A percentile compares a stretch with the other conserved stretches of the same genome.
Evolutionary conservation across 1,139 yeast genomes (phyloP).

Genomic region (Saccharomycopsis hybrid): DNA sequence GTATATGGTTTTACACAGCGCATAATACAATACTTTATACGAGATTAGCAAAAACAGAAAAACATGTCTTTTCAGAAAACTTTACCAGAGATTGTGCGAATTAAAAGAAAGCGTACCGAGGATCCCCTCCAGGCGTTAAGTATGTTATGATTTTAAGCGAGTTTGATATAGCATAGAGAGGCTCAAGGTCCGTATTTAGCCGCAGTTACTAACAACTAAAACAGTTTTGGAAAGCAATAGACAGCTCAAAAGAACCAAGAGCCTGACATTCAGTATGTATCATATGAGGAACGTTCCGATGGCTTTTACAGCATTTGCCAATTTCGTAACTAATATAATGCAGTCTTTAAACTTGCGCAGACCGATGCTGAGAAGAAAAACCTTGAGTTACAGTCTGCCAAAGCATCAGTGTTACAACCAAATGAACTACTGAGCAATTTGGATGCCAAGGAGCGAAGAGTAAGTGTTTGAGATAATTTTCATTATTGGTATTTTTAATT

Average conservation of each 20-base stretch:
- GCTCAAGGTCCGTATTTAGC: no score
- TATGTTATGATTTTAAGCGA: slow-evolving; percentile 23
- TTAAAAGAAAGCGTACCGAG: slow-evolving; percentile 78
- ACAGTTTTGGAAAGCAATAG: slow-evolving; percentile 34
- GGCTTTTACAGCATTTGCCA: slow-evolving; percentile 22
- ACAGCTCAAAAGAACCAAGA: slow-evolving; percentile 39
- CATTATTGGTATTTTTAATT: no score
- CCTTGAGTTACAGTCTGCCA: background rate
- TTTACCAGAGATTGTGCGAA: slow-evolving; percentile 58
- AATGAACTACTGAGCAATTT: slow-evolving; percentile 12
- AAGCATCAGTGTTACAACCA: slow-evolving; percentile 19
- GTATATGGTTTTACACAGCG: no score
- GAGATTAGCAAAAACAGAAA: background rate
- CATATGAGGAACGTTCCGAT: no score
- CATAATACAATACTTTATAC: no score
- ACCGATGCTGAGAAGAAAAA: slow-evolving; percentile 42
- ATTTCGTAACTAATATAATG: slow-evolving; percentile 26
- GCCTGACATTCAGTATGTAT: slow-evolving; percentile 25
- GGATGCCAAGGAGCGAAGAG: no score
- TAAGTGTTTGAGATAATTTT: no score
- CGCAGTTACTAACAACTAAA: slow-evolving; percentile 24
- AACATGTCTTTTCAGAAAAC: background rate
- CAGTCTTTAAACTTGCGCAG: slow-evolving; percentile 54
- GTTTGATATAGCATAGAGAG: no score
- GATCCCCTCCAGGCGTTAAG: slow-evolving; percentile 77